Conservation (phyloP, 2,329 filamentous ascomycete species). For the Monosporascus cannonballus region DNA sequence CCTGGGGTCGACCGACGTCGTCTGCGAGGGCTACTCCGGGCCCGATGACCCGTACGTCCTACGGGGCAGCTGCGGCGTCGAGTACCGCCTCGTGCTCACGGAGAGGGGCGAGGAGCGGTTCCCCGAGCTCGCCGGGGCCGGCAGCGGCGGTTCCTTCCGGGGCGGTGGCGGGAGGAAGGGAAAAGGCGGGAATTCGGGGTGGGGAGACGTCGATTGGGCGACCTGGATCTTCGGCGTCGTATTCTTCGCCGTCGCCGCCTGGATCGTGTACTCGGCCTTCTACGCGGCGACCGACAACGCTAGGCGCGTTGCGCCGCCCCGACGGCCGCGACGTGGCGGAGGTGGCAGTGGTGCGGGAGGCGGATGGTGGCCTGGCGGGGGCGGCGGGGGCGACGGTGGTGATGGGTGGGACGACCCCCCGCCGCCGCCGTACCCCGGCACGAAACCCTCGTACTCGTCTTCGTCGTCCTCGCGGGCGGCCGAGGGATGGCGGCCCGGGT, state of each 20-base stretch:
- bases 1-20: constrained; percentile 80
- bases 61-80: constrained; percentile 86
- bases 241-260: constrained; percentile 53
- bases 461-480: constrained; percentile 14
- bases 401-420: constrained; percentile 40
- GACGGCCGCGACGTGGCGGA: constrained; percentile 23
- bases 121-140: constrained; percentile 42
- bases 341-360: constrained; percentile 34
- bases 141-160: constrained; percentile 25
- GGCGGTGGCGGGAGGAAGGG: constrained; percentile 19
- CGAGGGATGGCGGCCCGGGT: constrained; percentile 63
- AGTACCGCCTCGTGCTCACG: constrained; percentile 78
- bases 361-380: constrained; percentile 35
- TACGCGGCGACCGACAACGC: constrained; percentile 11
- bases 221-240: constrained; percentile 52
- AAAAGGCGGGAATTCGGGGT: constrained; percentile 9
- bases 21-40: constrained; percentile 81
- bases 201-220: background rate
- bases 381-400: constrained; percentile 34
- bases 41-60: constrained; percentile 80
- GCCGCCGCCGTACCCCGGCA: constrained; percentile 47
- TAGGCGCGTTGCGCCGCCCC: constrained; percentile 2
- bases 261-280: constrained; percentile 57
- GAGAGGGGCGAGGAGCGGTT: constrained; percentile 67
- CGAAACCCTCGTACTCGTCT: constrained; percentile 29